Conservation (phyloP, 306 rosid genomes). For the Adenanthera pavonina region DNA sequence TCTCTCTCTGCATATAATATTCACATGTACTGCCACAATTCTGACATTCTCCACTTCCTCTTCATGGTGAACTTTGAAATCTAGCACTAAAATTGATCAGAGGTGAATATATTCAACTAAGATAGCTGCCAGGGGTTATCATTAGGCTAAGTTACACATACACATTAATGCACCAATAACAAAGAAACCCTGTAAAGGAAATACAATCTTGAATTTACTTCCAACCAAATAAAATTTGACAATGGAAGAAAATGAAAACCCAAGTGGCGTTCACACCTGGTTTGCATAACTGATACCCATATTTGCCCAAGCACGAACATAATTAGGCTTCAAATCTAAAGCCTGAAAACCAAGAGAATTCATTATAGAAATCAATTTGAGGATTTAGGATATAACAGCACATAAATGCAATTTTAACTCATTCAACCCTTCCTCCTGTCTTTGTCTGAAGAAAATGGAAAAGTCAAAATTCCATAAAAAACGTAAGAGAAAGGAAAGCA, state of each 20-base stretch:
- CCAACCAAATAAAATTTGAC: constrained; percentile 22
- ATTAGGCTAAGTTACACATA: not conserved
- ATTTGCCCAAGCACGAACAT: constrained; percentile 99
- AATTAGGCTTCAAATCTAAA: constrained; percentile 95
- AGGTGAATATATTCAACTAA: not conserved
- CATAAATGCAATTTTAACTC: not conserved
- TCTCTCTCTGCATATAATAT: too few relatives aligned
- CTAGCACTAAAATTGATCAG: constrained; percentile 3
- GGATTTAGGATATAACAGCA: not conserved
- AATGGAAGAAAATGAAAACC: constrained; percentile 22
- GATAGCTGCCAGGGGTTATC: not conserved
- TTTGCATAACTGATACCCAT: constrained; percentile 99
- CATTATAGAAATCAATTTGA: not conserved
- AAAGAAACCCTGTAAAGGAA: constrained; percentile 4
- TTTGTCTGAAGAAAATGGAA: constrained; percentile 22
- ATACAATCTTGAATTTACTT: constrained; percentile 8
- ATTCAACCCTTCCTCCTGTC: not conserved
- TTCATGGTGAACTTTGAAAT: constrained; percentile 7
- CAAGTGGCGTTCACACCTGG: constrained; percentile 62
- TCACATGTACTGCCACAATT: constrained; percentile 11
- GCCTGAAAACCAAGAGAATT: constrained; percentile 61
- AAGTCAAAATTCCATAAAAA: constrained; percentile 11
- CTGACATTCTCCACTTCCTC: not conserved
- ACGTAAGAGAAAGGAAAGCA: constrained; percentile 15
- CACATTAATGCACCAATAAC: constrained; percentile 6